A percentile compares a stretch with the other conserved stretches of the same genome.
phyloP scores from a whole-genome alignment of 1,139 yeast species.

The Kodamaea anthophila region DNA sequence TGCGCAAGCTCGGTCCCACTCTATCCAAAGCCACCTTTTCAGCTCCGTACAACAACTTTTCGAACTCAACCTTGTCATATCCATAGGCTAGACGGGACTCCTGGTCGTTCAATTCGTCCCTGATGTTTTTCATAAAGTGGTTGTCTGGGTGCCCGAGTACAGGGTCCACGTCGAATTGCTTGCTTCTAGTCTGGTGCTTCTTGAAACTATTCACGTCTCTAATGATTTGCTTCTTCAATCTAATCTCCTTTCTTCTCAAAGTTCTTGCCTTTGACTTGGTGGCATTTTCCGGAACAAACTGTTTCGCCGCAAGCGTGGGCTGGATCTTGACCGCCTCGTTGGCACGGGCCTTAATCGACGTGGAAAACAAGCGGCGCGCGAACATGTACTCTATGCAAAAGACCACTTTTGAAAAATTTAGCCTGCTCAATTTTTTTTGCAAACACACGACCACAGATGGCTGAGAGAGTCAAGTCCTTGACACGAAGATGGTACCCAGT shows the following conservation, averaged over 20 bases:
- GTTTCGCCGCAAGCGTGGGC: slow-evolving; percentile 31
- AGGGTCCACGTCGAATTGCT: slow-evolving; percentile 51
- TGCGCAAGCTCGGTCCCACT: slow-evolving; percentile 31
- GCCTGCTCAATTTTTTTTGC: slow-evolving; percentile 2
- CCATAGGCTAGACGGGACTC: slow-evolving; percentile 57
- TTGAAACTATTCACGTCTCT: slow-evolving; percentile 44
- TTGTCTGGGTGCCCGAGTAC: slow-evolving; percentile 67
- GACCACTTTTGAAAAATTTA: slow-evolving; percentile 6
- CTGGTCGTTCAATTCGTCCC: slow-evolving; percentile 53
- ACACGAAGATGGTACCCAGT: slow-evolving; percentile 17
- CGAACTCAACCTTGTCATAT: slow-evolving; percentile 58
- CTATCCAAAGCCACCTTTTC: slow-evolving; percentile 39
- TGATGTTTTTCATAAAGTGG: slow-evolving; percentile 65
- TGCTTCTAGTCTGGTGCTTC: slow-evolving; percentile 28
- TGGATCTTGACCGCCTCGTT: slow-evolving; percentile 12
- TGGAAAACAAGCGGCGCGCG: slow-evolving; percentile 17
- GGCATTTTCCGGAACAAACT: slow-evolving; percentile 20
- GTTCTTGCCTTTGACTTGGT: slow-evolving; percentile 30
- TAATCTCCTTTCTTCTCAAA: slow-evolving; percentile 35
- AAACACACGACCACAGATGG: slow-evolving; percentile 6
- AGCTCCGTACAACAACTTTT: slow-evolving; percentile 73
- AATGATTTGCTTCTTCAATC: slow-evolving; percentile 38
- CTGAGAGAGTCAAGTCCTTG: slow-evolving; percentile 6
- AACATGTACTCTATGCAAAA: slow-evolving; percentile 13
- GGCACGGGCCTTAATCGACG: slow-evolving; percentile 12